Percentiles rank a stretch among this genome's conserved stretches.
Conservation (phyloP, 2,329 filamentous ascomycete species). For the Coniochaeta hoffmannii region DNA sequence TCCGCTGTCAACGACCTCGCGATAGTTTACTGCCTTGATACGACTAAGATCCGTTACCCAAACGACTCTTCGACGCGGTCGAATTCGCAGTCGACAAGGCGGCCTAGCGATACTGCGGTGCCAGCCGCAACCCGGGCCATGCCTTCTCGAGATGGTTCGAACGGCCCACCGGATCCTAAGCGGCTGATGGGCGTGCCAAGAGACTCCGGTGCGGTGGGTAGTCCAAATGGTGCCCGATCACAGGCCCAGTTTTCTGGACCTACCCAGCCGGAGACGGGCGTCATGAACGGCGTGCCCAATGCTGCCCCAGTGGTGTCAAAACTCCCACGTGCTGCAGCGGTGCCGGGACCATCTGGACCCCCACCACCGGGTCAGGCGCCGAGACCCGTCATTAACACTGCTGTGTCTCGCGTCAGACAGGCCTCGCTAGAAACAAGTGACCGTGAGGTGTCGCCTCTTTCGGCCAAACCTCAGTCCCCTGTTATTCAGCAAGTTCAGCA, state of each 20-base stretch:
- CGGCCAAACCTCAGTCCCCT: conserved; percentile 33
- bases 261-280: conserved; percentile 20
- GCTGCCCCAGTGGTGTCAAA: conserved; percentile 23
- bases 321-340: conserved; percentile 29
- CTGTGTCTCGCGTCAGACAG: conserved; percentile 36
- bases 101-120: conserved; percentile 22
- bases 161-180: conserved; percentile 41
- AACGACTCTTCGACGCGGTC: conserved; percentile 52
- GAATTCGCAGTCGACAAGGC: conserved; percentile 14
- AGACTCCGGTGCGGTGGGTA: conserved; percentile 25
- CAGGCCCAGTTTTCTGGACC: conserved; percentile 17
- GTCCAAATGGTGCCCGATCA: conserved; percentile 34
- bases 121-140: conserved; percentile 24
- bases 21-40: conserved; percentile 87
- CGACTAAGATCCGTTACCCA: conserved; percentile 92
- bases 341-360: conserved; percentile 37
- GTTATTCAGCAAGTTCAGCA: conserved; percentile 34
- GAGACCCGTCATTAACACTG: conserved; percentile 35
- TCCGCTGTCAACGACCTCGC: conserved; percentile 77
- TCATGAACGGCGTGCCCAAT: conserved; percentile 19
- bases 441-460: conserved; percentile 26
- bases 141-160: conserved; percentile 44
- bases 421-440: conserved; percentile 39
- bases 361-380: conserved; percentile 49
- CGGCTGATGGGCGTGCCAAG: conserved; percentile 33